A percentile compares a stretch with the other conserved stretches of the same genome.
Conservation (phyloP, 2,329 filamentous ascomycete species). For the Claviceps sp. region DNA sequence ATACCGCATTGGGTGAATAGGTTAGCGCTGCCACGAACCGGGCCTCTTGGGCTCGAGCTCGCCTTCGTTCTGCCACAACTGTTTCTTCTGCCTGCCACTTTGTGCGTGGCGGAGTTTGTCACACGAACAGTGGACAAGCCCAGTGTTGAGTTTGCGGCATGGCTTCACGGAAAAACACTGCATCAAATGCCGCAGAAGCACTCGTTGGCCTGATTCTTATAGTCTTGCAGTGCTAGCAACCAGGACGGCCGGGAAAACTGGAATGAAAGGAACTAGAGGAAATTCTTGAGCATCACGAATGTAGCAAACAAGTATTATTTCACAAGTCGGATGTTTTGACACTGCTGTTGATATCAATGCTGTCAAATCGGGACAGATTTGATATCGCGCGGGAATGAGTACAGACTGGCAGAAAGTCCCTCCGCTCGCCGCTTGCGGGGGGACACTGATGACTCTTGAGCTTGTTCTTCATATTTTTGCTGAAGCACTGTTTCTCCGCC, state of each 20-base stretch:
- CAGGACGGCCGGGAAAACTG: no score
- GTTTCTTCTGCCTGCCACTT: constrained; percentile 43
- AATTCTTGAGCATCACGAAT: background rate
- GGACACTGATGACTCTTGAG: no score
- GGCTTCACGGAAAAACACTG: constrained; percentile 39
- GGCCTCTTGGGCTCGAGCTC: constrained; percentile 47
- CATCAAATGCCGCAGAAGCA: background rate
- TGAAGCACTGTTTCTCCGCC: no score
- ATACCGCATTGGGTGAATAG: constrained; percentile 44
- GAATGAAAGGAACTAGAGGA: background rate
- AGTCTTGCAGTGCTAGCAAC: background rate
- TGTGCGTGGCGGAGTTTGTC: constrained; percentile 43
- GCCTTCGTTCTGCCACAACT: constrained; percentile 46
- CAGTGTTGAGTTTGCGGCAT: constrained; percentile 41
- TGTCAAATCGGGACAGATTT: no score
- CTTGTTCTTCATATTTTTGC: no score
- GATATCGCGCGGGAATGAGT: no score
- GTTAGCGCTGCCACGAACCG: constrained; percentile 38
- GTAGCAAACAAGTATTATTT: no score
- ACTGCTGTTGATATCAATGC: no score
- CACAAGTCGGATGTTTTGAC: no score
- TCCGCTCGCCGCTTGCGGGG: no score
- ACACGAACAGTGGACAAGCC: constrained; percentile 46
- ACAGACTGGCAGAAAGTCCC: no score
- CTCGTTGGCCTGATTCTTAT: background rate